Evolutionary conservation across 176 grass and related monocot genomes (phyloP).

Genomic region (Poa annua): DNA sequence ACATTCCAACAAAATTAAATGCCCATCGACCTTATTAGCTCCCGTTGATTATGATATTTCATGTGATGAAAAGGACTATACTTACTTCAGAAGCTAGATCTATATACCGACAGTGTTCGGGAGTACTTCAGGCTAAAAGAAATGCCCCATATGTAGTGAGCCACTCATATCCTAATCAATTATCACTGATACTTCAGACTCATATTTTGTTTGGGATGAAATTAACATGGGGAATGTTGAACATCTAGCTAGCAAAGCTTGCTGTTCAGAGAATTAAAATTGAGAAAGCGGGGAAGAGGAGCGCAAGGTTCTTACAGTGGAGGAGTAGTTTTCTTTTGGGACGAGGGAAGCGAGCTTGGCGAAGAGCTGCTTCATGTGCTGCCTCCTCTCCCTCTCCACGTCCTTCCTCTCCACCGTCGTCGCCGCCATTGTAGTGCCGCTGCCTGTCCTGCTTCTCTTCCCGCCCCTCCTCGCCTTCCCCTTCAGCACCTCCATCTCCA

Average conservation of each 20-base stretch:
- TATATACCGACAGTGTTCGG: not conserved
- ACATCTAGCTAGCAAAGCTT: not conserved
- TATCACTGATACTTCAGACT: not conserved
- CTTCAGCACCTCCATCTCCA: not conserved
- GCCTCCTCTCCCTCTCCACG: constrained; percentile 64
- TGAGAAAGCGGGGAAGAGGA: not conserved
- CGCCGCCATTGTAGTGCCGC: not conserved
- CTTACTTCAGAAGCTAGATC: not conserved
- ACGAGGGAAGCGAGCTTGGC: constrained; percentile 67
- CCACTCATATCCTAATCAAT: not conserved
- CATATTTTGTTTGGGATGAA: not conserved
- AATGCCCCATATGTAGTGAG: not conserved
- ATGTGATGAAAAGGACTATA: constrained; percentile 10
- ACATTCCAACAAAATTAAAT: constrained; percentile 28
- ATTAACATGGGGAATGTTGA: not conserved
- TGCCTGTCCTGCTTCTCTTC: constrained; percentile 5
- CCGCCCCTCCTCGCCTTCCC: not conserved
- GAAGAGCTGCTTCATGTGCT: constrained; percentile 77
- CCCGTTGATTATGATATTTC: not conserved
- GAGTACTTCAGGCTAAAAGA: not conserved
- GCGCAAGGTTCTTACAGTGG: not conserved
- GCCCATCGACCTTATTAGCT: not conserved
- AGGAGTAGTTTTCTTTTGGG: constrained; percentile 47
- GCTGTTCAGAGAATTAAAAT: not conserved
- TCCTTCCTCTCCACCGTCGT: constrained; percentile 59